Base-by-base conservation (phyloP, 2,329 filamentous ascomycete species). In the Exophiala lecanii-corni region DNA sequence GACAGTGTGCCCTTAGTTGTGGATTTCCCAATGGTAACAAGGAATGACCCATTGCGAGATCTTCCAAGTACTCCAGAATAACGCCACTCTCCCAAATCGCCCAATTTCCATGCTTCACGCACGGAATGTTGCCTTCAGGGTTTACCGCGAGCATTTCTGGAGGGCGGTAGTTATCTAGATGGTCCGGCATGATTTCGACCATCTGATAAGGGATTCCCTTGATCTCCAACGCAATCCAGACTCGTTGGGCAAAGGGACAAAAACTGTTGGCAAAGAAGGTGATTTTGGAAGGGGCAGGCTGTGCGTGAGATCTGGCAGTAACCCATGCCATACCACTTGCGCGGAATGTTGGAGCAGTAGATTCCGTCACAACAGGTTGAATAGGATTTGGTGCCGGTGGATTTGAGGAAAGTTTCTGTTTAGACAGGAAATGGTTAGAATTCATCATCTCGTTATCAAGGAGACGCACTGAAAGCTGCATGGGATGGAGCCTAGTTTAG, bases 21-120 rank as follows among this genome's bases (percentile, higher is more conserved):
- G 84, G 72, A 57, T 82, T 68, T 20, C 74, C 75, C 6, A 51
- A 39, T 1, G 86, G 86, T 19, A 89, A 70, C 5, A 94, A 67
- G 5, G 78, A 64, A 3, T 73, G 67, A 1, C 78, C 77, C 18
- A 72, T 62, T 21, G 78, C 71, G 19, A 87, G 65, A 56, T 94
- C 89, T 58, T 94, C 88, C 25, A 86, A 81, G 64, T 94, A 94
- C 82, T 94, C 88, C 61, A 94, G 74, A 55, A 94, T 75, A 2
- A 94, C 82, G 1, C 78, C 79, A 56, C 84, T 91, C 60, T 94
- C 88, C 57, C 88, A 82, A 56, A 83, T 88, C 0, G 82, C 81
- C 86, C 86, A 94, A 49, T 86, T 79, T 9, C 82, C 84, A 61
- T 92, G 83, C 28, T 80, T 74, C 45, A 94, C 73, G 6, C 82